These are phyloP conservation scores for Murraya paniculata DNA, from an alignment of 345 rosid species.

Conservation along the genomic window DNA sequence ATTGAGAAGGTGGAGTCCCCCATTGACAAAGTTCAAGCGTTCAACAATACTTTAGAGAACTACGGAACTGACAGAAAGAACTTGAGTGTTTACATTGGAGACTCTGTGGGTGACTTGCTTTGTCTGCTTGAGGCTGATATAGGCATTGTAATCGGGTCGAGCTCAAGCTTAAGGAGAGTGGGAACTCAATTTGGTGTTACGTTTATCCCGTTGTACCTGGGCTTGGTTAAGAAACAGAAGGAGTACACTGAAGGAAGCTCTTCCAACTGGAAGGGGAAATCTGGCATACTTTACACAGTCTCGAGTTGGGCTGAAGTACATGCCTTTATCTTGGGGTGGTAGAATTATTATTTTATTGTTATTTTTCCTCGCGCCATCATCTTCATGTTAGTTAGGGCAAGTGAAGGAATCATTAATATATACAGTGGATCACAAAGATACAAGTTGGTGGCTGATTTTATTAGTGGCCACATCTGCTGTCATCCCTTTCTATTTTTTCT, in stretches of 20 bases:
- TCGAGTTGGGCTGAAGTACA: slow-evolving; percentile 92
- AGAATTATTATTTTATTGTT: slow-evolving; percentile 22
- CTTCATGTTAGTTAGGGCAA: slow-evolving; percentile 36
- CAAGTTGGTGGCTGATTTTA: slow-evolving; percentile 48
- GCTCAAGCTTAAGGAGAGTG: slow-evolving; percentile 79
- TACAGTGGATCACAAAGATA: slow-evolving; percentile 30
- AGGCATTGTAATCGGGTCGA: slow-evolving; percentile 81
- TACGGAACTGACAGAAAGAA: slow-evolving; percentile 35
- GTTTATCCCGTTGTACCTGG: slow-evolving; percentile 72
- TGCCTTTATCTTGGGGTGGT: slow-evolving; percentile 87
- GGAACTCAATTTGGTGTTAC: slow-evolving; percentile 82
- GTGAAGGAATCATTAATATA: slow-evolving; percentile 27
- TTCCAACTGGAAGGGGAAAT: slow-evolving; percentile 56
- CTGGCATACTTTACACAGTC: slow-evolving; percentile 82
- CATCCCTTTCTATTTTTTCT: slow-evolving; percentile 11
- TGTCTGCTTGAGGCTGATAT: slow-evolving; percentile 92
- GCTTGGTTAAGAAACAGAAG: slow-evolving; percentile 72
- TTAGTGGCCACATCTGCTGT: slow-evolving; percentile 36
- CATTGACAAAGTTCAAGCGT: slow-evolving; percentile 64
- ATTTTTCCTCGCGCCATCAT: background rate
- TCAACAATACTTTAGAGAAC: slow-evolving; percentile 42
- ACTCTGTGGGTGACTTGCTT: slow-evolving; percentile 86
- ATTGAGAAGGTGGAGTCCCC: slow-evolving; percentile 71
- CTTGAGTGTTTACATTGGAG: slow-evolving; percentile 78
- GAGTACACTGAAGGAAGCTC: slow-evolving; percentile 43